Conservation (phyloP, 345 rosid genomes). For the Heritiera fomes region DNA sequence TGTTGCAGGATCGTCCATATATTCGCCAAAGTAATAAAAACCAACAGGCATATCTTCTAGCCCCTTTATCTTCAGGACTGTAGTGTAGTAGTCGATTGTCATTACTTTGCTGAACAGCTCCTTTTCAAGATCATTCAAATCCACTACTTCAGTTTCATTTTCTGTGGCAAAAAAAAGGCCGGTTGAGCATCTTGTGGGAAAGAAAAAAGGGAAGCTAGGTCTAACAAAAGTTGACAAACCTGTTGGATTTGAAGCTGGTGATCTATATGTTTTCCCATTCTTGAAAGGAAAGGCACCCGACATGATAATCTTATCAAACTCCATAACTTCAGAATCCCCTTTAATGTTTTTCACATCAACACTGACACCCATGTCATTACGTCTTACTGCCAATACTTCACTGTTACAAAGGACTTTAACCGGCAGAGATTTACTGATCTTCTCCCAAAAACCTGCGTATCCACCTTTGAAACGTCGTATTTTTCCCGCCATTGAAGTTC, state of each 20-base stretch:
- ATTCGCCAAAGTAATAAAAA: constrained; percentile 64
- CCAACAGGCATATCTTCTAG: constrained; percentile 58
- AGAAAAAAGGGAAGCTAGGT: not conserved
- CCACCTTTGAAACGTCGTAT: constrained; percentile 63
- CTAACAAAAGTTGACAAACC: constrained; percentile 34
- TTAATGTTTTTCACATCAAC: constrained; percentile 35
- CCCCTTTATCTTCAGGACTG: constrained; percentile 57
- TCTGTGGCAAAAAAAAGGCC: constrained; percentile 34
- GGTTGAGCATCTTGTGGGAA: constrained; percentile 4
- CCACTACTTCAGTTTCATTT: constrained; percentile 43
- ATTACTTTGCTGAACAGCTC: constrained; percentile 58
- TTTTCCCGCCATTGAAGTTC: constrained; percentile 77
- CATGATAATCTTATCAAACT: constrained; percentile 58
- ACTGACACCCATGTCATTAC: constrained; percentile 36
- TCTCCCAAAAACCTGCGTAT: constrained; percentile 58
- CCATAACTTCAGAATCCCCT: constrained; percentile 42
- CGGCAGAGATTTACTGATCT: constrained; percentile 46
- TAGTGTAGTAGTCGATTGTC: constrained; percentile 68
- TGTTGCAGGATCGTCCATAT: constrained; percentile 64
- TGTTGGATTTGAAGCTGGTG: constrained; percentile 33
- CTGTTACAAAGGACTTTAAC: constrained; percentile 42
- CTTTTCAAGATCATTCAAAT: constrained; percentile 50
- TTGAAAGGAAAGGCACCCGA: constrained; percentile 59
- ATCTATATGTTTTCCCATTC: constrained; percentile 52
- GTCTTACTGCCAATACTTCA: constrained; percentile 50